Conservation (phyloP, 2,329 filamentous ascomycete genomes). For the Phoma sp. region DNA sequence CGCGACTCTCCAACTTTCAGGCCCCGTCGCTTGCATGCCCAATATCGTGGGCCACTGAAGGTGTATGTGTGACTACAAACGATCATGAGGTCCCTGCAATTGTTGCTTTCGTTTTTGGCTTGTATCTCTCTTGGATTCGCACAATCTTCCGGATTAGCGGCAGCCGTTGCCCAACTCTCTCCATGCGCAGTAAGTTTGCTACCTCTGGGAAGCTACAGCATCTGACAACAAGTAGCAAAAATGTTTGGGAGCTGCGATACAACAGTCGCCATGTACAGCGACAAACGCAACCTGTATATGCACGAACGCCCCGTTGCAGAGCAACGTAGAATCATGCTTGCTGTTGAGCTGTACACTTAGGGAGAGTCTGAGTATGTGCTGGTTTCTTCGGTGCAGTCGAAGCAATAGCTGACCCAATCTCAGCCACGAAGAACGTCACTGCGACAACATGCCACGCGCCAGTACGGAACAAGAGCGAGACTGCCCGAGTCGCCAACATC, state of each 20-base stretch:
- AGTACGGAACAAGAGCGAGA: conserved; percentile 43
- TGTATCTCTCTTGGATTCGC: conserved; percentile 24
- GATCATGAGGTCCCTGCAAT: conserved; percentile 26
- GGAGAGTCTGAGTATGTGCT: conserved; percentile 23
- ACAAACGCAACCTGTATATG: conserved; percentile 25
- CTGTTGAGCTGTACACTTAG: conserved; percentile 23
- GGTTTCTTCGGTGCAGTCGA: neutral
- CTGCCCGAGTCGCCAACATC: conserved; percentile 44
- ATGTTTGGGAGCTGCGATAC: conserved; percentile 19
- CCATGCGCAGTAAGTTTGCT: conserved; percentile 27
- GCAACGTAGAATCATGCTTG: conserved; percentile 20
- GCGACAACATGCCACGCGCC: conserved; percentile 49
- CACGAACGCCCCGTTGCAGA: conserved; percentile 22
- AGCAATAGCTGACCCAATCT: conserved; percentile 1
- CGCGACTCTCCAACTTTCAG: neutral
- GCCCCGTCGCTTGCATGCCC: conserved; percentile 2
- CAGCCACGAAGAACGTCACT: conserved; percentile 54
- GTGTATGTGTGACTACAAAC: neutral
- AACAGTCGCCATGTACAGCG: conserved; percentile 18
- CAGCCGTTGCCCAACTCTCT: conserved; percentile 21
- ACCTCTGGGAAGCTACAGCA: neutral
- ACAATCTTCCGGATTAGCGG: conserved; percentile 19
- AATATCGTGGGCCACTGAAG: neutral
- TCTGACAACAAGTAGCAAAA: conserved; percentile 16
- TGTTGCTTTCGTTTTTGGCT: conserved; percentile 23